These are phyloP conservation scores for Penicillium sp. DNA, from an alignment of 2,329 filamentous ascomycete genomes.

Conservation along the genomic window DNA sequence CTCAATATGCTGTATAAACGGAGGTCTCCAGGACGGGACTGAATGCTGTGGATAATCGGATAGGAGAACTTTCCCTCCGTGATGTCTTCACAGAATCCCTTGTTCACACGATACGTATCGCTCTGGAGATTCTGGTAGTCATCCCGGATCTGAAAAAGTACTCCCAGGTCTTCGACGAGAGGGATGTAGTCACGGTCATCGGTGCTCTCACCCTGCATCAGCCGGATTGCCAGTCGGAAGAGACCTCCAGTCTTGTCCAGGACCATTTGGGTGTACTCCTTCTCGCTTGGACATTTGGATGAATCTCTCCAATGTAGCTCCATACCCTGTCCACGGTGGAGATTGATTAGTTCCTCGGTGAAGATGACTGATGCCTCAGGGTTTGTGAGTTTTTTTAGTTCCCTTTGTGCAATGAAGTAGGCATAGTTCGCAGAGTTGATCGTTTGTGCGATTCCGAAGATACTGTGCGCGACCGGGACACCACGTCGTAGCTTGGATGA, in stretches of 20 bases:
- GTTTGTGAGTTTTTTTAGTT: constrained; percentile 68
- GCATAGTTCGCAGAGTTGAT: constrained; percentile 90
- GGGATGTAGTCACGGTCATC: constrained; percentile 1
- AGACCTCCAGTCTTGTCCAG: constrained; percentile 85
- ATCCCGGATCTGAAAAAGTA: constrained; percentile 73
- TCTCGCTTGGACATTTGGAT: constrained; percentile 31
- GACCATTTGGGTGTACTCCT: constrained; percentile 93
- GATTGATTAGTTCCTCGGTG: constrained; percentile 76
- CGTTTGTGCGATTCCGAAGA: constrained; percentile 81
- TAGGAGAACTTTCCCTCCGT: constrained; percentile 13
- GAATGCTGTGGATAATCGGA: constrained; percentile 4
- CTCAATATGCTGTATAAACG: neutral
- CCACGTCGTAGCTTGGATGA: constrained; percentile 71
- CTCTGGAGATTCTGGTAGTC: constrained; percentile 19
- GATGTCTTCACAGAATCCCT: constrained; percentile 12
- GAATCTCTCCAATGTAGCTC: constrained; percentile 69
- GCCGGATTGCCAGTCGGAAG: constrained; percentile 77
- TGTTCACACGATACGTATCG: neutral
- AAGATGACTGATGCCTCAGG: constrained; percentile 66
- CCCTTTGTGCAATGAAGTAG: constrained; percentile 75
- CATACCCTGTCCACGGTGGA: constrained; percentile 86
- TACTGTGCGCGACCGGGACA: constrained; percentile 74
- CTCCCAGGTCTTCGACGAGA: constrained; percentile 61
- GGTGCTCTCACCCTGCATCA: constrained; percentile 66
- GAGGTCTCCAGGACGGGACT: neutral